These are phyloP conservation scores for Macrocybe gigantea DNA, from an alignment of 768 basidiomycete genomes.

Conservation along the genomic window DNA sequence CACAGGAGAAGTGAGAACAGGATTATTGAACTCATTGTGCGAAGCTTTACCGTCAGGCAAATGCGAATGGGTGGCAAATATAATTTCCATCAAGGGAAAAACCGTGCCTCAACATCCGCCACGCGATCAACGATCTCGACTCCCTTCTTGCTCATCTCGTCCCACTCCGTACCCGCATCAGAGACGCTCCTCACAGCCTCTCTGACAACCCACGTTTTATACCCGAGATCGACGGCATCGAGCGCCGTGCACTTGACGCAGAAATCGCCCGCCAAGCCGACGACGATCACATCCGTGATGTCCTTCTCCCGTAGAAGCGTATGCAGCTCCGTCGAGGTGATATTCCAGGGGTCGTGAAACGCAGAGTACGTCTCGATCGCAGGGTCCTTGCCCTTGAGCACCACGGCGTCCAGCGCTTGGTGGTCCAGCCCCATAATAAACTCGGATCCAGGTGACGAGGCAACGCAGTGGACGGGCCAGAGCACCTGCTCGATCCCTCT, in stretches of 20 bases:
- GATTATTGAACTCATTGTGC: too few relatives aligned
- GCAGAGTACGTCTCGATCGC: conserved; percentile 79
- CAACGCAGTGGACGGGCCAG: conserved; percentile 82
- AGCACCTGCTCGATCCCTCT: conserved; percentile 45
- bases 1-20: too few relatives aligned
- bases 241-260: conserved; percentile 62
- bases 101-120: conserved; percentile 17
- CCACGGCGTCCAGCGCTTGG: conserved; percentile 32
- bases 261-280: conserved; percentile 73
- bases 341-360: conserved; percentile 56
- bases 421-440: conserved; percentile 50
- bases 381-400: conserved; percentile 50
- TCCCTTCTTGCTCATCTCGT: conserved; percentile 28
- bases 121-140: conserved; percentile 23
- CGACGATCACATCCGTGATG: conserved; percentile 56
- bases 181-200: conserved; percentile 43
- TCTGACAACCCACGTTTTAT: conserved; percentile 42
- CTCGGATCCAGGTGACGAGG: conserved; percentile 50
- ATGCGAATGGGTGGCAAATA: too few relatives aligned
- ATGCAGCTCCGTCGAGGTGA: conserved; percentile 42
- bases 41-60: too few relatives aligned
- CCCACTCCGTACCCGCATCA: conserved; percentile 26
- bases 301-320: conserved; percentile 29
- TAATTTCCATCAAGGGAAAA: too few relatives aligned
- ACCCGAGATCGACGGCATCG: conserved; percentile 44